Base-by-base conservation (phyloP, 73 alveolate species). In the Paramecium sonneborni region DNA sequence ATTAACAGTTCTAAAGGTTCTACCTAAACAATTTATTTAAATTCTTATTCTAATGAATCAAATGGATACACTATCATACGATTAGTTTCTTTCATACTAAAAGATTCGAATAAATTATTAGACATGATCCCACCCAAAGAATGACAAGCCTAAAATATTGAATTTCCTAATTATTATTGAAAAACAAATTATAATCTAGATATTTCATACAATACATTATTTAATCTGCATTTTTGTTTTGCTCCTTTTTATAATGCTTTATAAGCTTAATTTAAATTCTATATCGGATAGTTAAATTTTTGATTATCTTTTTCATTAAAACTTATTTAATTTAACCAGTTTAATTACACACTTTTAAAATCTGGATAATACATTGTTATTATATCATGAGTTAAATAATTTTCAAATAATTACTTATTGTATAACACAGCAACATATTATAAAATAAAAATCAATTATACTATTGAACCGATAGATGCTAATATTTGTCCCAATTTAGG, bases 391-490 rank as follows among this genome's bases (percentile, higher is more conserved):
- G 48, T 52, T 32, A 24, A 12, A 12, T 23, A 26, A 74, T 74
- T 38, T 32, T 74, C 87, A 8, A 74, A 43, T 32, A 21, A 21
- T 74, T 74, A 14, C 4, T 28, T 32, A 74, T 74, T 74, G 34
- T 30, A 35, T 9, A n/a, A 38, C 21, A 32, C 20, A 74, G 87
- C 87, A 30, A 35, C 21, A 18, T 74, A 35, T 14, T 32, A 35
- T 21, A 74, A 35, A 0, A 74, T 21, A 35, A 74, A 74, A 30
- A 74, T 35, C 10, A 38, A 74, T 32, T 35, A 74, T 0, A 74
- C 87, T 32, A 74, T 74, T 14, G 87, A 74, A 15, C 87, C 87
- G 28, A 74, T 74, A 2, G 14, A 35, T 9, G 87, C 87, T 32
- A 74, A 43, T 43, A 74, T 43, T 74, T 38, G 18, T 3, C 87